Percentiles rank a stretch among this genome's conserved stretches.
Conservation (phyloP, 768 basidiomycete genomes). For the Termitomyces sp. region DNA sequence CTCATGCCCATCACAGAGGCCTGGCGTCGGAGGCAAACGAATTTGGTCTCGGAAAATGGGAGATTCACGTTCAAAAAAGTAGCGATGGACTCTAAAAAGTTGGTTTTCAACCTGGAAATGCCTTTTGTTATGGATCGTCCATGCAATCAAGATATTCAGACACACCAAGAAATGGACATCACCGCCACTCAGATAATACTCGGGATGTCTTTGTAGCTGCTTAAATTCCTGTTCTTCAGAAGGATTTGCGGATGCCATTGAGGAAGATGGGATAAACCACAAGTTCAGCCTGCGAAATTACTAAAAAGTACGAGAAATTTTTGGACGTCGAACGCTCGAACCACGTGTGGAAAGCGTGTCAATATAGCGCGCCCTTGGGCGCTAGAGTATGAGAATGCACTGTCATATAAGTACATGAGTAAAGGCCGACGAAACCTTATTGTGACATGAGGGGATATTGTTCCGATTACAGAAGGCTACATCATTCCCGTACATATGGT, state of each 20-base stretch:
- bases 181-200: constrained; percentile 50
- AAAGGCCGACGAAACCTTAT: neutral
- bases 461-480: neutral
- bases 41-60: constrained; percentile 35
- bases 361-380: neutral
- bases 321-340: neutral
- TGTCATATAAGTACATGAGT: neutral
- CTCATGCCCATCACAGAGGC: constrained; percentile 30
- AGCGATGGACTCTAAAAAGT: constrained; percentile 53
- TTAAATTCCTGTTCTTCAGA: constrained; percentile 10
- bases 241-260: neutral
- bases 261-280: neutral
- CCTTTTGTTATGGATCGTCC: neutral
- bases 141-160: neutral
- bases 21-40: constrained; percentile 22
- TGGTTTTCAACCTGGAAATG: constrained; percentile 45
- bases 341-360: constrained; percentile 1
- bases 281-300: neutral
- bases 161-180: constrained; percentile 51
- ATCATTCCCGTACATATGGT: neutral
- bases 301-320: neutral
- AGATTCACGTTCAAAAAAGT: constrained; percentile 63
- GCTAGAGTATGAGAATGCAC: neutral
- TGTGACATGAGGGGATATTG: neutral
- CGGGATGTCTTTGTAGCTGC: constrained; percentile 19